Conservation (phyloP, 768 basidiomycete genomes). For the Cystofilobasidium bisporidii region DNA sequence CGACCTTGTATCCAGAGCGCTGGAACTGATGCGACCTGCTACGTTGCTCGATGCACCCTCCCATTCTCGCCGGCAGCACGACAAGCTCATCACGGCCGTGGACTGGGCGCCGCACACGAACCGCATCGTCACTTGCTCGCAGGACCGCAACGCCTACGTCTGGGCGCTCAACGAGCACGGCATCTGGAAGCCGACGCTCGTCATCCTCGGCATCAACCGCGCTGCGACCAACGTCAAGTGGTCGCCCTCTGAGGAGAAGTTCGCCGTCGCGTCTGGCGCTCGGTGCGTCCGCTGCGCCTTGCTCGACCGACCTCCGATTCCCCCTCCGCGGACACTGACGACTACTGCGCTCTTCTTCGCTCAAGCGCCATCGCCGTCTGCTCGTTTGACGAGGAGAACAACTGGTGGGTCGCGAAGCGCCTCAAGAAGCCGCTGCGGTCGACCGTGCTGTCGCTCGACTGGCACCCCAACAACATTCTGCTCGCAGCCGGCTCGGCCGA, state of each 20-base stretch:
- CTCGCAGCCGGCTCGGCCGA: constrained; percentile 96
- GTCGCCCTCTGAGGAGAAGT: constrained; percentile 97
- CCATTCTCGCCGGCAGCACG: constrained; percentile 66
- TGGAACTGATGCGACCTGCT: too few relatives aligned
- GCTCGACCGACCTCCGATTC: neutral
- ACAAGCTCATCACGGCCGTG: constrained; percentile 93
- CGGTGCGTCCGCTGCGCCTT: constrained; percentile 46
- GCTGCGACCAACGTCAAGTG: constrained; percentile 91
- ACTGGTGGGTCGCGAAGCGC: constrained; percentile 98
- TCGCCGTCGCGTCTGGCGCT: constrained; percentile 94
- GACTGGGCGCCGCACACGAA: constrained; percentile 97
- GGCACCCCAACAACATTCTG: constrained; percentile 98
- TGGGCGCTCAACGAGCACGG: constrained; percentile 75
- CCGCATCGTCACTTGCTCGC: constrained; percentile 96
- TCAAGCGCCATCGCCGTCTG: constrained; percentile 94
- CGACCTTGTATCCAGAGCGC: too few relatives aligned
- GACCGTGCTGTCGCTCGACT: constrained; percentile 86
- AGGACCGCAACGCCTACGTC: constrained; percentile 97
- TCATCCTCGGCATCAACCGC: constrained; percentile 84
- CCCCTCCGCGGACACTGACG: constrained; percentile 7
- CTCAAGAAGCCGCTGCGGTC: constrained; percentile 96
- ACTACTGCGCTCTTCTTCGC: too few relatives aligned
- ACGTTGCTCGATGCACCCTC: too few relatives aligned
- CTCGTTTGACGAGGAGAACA: constrained; percentile 91
- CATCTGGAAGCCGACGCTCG: constrained; percentile 93